Conservation (phyloP, 179 eudicot species). For the Carnegiea gigantea region DNA sequence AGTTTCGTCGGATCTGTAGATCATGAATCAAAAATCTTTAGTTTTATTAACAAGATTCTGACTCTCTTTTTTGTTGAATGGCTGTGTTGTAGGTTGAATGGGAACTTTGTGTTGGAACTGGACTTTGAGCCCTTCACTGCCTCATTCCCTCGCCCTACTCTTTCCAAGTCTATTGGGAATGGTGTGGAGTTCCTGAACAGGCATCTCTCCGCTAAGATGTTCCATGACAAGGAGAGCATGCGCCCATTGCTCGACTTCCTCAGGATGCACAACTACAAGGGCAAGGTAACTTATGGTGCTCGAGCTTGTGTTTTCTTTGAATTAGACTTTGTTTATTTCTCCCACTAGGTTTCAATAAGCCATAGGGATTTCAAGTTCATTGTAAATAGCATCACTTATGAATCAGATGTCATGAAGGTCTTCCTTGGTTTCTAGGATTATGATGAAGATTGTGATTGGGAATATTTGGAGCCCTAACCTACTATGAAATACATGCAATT, state of each 20-base stretch:
- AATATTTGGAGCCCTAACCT: background rate
- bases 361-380: background rate
- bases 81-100: slow-evolving; percentile 43
- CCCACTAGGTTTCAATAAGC: background rate
- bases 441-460: background rate
- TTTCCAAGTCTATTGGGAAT: slow-evolving; percentile 83
- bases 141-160: slow-evolving; percentile 76
- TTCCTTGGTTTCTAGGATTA: background rate
- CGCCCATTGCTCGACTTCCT: slow-evolving; percentile 83
- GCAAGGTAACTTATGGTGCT: slow-evolving; percentile 42
- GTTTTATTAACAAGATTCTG: background rate
- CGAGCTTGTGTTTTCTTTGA: too few relatives aligned
- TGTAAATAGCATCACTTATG: background rate
- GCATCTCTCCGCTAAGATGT: slow-evolving; percentile 93
- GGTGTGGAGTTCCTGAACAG: slow-evolving; percentile 94
- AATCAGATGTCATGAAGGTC: background rate
- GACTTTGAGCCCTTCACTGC: slow-evolving; percentile 83
- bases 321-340: too few relatives aligned
- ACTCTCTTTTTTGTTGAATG: background rate
- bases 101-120: slow-evolving; percentile 81
- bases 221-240: slow-evolving; percentile 95
- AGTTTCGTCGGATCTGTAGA: background rate
- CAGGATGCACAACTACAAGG: slow-evolving; percentile 73
- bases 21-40: background rate
- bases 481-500: too few relatives aligned